Evolutionary conservation across 495 filamentous ascomycete species (phyloP), one percentile per base, ranked within the genome.

Genomic region (Apodospora peruviana): DNA sequence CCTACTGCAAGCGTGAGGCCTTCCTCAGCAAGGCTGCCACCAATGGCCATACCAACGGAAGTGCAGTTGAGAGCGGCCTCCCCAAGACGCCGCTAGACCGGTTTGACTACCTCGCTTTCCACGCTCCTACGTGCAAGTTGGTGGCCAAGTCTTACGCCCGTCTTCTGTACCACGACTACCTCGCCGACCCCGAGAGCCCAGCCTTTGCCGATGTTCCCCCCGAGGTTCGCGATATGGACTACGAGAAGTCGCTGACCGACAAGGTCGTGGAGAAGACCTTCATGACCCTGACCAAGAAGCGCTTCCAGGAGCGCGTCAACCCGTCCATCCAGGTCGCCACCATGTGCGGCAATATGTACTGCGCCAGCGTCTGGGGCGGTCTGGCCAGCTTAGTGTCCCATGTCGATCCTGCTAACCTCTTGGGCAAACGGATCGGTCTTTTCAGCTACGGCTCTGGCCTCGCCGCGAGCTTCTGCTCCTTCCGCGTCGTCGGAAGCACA

Each of bases 301-400:
- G 84, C 48, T 97, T 90, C 75, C 81, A 84, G 55, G 83, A 90
- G 69, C 87, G 90, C 67, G 87, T 98, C 48, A 75, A 84, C 64
- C 90, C 94, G 32, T 72, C 77, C 61, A 86, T 93, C 63, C 76
- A 94, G 65, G 86, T 94, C 19, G 86, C 93, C 29, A 96, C 90
- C 37, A 84, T 89, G 74, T 96, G 90, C 70, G 94, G 93, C 69
- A 98, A 98, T 80, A 98, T 96, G 94, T 98, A 98, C 75, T 91
- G 86, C 60, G 93, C 86, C 42, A 95, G 88, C 64, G 87, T 98
- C 56, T 98, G 90, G 75, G 84, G 83, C 49, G 89, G 88, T 47
- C 76, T 98, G 38, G 80, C 82, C 65, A 85, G 83, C 57, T 65
- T 97, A 50, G 62, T 98, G 53, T 76, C 78, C 68, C 83, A 90